A percentile compares a stretch with the other conserved stretches of the same genome.
Evolutionary conservation across 352 stramenopile species (phyloP).

Genomic region (Halophytophthora batemanensis): DNA sequence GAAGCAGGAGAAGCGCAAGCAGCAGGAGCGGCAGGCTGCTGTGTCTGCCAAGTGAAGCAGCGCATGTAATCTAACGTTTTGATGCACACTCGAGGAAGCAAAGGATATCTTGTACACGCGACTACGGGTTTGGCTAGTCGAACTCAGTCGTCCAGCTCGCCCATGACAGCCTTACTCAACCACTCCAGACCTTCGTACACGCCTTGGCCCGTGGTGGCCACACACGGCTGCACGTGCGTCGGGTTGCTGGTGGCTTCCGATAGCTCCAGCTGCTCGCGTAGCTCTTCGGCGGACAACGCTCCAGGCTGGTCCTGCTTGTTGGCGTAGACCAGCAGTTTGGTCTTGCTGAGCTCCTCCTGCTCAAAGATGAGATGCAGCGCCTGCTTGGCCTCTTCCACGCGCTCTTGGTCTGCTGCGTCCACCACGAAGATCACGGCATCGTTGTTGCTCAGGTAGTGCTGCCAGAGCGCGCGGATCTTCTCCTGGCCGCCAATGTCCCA

Average conservation of each 20-base stretch:
- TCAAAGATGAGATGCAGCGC: slow-evolving; percentile 98
- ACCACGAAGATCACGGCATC: slow-evolving; percentile 97
- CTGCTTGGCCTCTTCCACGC: slow-evolving; percentile 96
- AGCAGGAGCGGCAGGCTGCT: background rate
- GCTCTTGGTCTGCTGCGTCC: slow-evolving; percentile 95
- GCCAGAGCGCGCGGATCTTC: slow-evolving; percentile 99
- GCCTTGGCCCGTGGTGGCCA: slow-evolving; percentile 29
- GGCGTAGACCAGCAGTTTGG: slow-evolving; percentile 98
- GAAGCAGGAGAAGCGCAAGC: slow-evolving; percentile 46
- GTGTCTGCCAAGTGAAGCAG: too few species aligned
- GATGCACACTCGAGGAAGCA: too few species aligned
- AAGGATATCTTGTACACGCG: too few species aligned
- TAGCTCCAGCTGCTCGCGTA: slow-evolving; percentile 40
- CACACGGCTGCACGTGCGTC: slow-evolving; percentile 30
- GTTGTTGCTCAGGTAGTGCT: slow-evolving; percentile 99
- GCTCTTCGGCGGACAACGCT: slow-evolving; percentile 85
- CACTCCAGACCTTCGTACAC: slow-evolving; percentile 54
- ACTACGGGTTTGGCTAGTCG: background rate
- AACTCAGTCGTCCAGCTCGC: too few species aligned
- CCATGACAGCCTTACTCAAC: slow-evolving; percentile 35
- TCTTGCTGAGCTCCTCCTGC: slow-evolving; percentile 99
- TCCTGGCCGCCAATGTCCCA: slow-evolving; percentile 99
- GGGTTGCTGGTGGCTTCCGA: slow-evolving; percentile 31
- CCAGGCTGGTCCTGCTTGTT: slow-evolving; percentile 99
- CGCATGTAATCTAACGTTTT: too few species aligned